Evolutionary conservation across 2,329 filamentous ascomycete genomes (phyloP).

Genomic region (Ilyonectria destructans): DNA sequence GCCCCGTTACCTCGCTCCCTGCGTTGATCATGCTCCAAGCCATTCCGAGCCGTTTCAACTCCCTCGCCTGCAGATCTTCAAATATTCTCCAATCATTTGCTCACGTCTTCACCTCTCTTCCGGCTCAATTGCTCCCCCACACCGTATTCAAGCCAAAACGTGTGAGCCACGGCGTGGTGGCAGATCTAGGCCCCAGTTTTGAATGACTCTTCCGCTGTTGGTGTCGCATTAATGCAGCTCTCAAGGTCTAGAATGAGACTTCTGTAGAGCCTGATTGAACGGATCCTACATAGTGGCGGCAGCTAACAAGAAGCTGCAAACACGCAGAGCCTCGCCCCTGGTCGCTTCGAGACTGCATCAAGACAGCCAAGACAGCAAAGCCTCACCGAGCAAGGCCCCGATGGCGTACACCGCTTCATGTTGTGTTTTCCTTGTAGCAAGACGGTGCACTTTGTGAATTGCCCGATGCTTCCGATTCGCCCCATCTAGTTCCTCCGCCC

Average conservation of each 20-base stretch:
- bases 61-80: constrained; percentile 42
- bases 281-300: constrained; percentile 14
- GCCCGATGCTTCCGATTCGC: constrained; percentile 21
- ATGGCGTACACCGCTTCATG: constrained; percentile 27
- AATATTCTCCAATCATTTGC: constrained; percentile 38
- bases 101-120: constrained; percentile 19
- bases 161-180: constrained; percentile 20
- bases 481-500: constrained; percentile 7
- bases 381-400: constrained; percentile 12
- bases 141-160: constrained; percentile 21
- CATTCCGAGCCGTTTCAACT: constrained; percentile 43
- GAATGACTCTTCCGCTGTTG: constrained; percentile 5
- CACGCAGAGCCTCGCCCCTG: constrained; percentile 24
- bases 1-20: constrained; percentile 43
- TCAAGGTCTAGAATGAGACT: constrained; percentile 22
- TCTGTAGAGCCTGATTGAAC: constrained; percentile 17
- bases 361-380: constrained; percentile 1
- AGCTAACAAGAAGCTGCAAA: background rate
- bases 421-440: background rate
- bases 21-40: constrained; percentile 47
- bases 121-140: constrained; percentile 15
- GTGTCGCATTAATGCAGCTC: constrained; percentile 9
- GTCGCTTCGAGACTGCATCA: background rate
- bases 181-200: constrained; percentile 18
- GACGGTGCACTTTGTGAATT: constrained; percentile 14